Percentiles rank a stretch among this genome's conserved stretches.
Conservation (phyloP, 164 flowering plant genomes). For the Euptelea pleiosperma region DNA sequence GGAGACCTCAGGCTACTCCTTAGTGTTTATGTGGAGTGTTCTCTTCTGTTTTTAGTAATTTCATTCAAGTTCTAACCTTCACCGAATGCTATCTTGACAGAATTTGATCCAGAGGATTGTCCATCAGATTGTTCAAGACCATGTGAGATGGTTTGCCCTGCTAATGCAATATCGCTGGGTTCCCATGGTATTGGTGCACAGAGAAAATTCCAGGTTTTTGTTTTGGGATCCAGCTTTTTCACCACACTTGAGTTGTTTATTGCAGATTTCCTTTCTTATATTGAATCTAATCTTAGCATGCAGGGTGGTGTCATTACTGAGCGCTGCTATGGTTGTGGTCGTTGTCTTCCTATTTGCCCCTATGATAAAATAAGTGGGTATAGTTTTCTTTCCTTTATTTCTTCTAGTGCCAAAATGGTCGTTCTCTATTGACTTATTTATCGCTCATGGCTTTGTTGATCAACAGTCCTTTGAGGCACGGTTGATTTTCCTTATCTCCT, state of each 20-base stretch:
- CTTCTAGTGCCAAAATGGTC: too few species aligned
- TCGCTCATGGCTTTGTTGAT: neutral
- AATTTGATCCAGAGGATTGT: constrained; percentile 78
- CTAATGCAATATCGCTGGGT: constrained; percentile 59
- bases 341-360: constrained; percentile 80
- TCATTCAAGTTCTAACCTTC: constrained; percentile 1
- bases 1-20: neutral
- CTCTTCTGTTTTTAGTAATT: neutral
- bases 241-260: too few species aligned
- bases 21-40: neutral
- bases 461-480: neutral
- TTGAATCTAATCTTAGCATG: constrained; percentile 5
- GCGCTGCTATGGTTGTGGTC: constrained; percentile 93
- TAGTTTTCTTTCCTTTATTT: neutral
- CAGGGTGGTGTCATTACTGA: constrained; percentile 73
- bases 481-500: too few species aligned
- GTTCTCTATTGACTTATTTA: neutral
- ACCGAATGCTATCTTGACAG: constrained; percentile 27
- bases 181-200: constrained; percentile 2
- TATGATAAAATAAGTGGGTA: constrained; percentile 77
- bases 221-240: too few species aligned
- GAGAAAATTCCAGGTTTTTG: constrained; percentile 32
- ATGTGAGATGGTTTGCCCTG: constrained; percentile 82
- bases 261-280: neutral
- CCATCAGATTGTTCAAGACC: constrained; percentile 75